Percentiles rank a stretch among this genome's conserved stretches.
These are phyloP conservation scores for Platismatia glauca DNA, from an alignment of 495 filamentous ascomycete genomes.

Conservation along the genomic window DNA sequence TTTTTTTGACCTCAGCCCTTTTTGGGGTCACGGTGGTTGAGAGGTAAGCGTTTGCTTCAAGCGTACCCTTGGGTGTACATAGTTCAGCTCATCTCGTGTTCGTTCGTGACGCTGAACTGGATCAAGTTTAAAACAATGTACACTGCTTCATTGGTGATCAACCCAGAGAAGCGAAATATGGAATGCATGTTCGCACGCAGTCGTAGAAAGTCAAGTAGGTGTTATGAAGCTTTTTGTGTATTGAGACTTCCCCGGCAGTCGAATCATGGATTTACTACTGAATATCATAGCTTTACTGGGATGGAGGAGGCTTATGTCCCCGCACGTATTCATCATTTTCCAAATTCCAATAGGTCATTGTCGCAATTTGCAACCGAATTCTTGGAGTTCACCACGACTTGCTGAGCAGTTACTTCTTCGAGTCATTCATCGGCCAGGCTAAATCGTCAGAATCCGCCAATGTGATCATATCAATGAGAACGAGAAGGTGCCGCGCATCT, in stretches of 20 bases:
- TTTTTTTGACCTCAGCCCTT: not conserved
- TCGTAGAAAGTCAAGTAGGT: not conserved
- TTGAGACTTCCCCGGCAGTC: not conserved
- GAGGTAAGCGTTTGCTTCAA: not conserved
- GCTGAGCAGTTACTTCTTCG: not conserved
- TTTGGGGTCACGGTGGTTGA: not conserved
- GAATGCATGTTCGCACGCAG: not conserved
- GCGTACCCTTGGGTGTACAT: conserved; percentile 3
- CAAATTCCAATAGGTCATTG: not conserved
- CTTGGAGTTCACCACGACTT: not conserved
- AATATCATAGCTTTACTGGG: not conserved
- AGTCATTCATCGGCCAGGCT: not conserved
- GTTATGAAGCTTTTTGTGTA: not conserved
- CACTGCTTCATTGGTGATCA: not conserved
- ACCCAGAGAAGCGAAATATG: not conserved
- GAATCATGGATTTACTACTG: not conserved
- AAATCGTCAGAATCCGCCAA: not conserved
- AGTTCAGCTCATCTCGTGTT: not conserved
- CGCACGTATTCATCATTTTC: not conserved
- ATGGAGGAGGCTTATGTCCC: not conserved
- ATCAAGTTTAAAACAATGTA: not conserved
- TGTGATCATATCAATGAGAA: too few relatives aligned
- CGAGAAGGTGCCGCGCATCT: too few relatives aligned
- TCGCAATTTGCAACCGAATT: not conserved
- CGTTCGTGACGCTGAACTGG: not conserved